Conservation (phyloP, 495 filamentous ascomycete genomes). For the Ascodesmis nigricans region DNA sequence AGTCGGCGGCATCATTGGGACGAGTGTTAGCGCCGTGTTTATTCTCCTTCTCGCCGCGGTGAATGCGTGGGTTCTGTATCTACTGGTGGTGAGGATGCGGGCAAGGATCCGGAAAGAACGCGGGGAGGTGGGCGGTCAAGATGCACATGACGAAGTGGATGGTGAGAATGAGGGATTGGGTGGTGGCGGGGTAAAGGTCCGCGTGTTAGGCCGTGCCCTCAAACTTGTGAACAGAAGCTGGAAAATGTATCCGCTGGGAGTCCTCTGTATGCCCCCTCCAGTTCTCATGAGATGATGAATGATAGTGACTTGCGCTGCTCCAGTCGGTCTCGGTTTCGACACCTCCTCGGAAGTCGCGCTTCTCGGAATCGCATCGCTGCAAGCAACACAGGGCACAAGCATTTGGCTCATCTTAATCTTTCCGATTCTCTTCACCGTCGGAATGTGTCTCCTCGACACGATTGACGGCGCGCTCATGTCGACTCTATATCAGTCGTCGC, state of each 20-base stretch:
- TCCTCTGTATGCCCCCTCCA: slow-evolving; percentile 32
- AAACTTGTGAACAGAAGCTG: slow-evolving; percentile 71
- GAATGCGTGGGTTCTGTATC: slow-evolving; percentile 67
- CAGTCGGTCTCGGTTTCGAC: slow-evolving; percentile 77
- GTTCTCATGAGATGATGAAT: neutral
- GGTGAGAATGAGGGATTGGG: slow-evolving; percentile 36
- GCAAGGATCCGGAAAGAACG: slow-evolving; percentile 27
- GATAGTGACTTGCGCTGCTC: neutral
- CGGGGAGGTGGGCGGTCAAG: slow-evolving; percentile 10
- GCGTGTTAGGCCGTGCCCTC: slow-evolving; percentile 54
- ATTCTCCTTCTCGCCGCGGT: slow-evolving; percentile 60
- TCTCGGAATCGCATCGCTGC: slow-evolving; percentile 67
- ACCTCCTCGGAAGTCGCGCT: slow-evolving; percentile 87
- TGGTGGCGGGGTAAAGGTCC: slow-evolving; percentile 52
- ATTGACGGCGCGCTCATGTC: slow-evolving; percentile 90
- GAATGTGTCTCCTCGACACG: slow-evolving; percentile 82
- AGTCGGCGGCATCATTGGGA: slow-evolving; percentile 74
- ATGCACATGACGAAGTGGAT: slow-evolving; percentile 15
- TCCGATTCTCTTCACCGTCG: slow-evolving; percentile 72
- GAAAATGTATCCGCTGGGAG: slow-evolving; percentile 91
- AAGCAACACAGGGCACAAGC: slow-evolving; percentile 62
- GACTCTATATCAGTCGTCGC: slow-evolving; percentile 63
- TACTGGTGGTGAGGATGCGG: slow-evolving; percentile 44
- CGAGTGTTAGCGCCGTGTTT: slow-evolving; percentile 60
- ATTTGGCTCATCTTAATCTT: slow-evolving; percentile 94